Conservation (phyloP, 1,284 basidiomycete species). For the Exobasidium cylindrosporum region DNA sequence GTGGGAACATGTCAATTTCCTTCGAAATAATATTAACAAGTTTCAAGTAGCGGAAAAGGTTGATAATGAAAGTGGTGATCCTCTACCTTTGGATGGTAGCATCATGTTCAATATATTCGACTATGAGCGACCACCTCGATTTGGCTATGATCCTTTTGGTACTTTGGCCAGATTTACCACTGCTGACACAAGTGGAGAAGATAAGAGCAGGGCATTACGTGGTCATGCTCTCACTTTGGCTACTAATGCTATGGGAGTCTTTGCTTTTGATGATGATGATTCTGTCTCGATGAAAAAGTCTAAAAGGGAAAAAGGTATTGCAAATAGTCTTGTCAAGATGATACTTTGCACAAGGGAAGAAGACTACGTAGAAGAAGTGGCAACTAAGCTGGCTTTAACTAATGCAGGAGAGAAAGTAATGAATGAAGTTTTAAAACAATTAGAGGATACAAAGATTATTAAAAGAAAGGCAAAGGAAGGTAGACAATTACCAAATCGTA, state of each 20-base stretch:
- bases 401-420: not conserved
- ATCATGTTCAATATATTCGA: not conserved
- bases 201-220: not conserved
- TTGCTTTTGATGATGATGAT: not conserved
- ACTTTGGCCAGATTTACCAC: not conserved
- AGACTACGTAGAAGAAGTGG: not conserved
- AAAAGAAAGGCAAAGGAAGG: slow-evolving; percentile 1
- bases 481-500: not conserved
- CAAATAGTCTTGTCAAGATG: not conserved
- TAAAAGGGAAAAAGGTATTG: not conserved
- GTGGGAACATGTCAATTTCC: slow-evolving; percentile 70
- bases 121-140: not conserved
- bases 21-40: slow-evolving; percentile 78
- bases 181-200: not conserved
- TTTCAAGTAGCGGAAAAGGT: slow-evolving; percentile 57
- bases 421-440: not conserved
- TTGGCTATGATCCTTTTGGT: not conserved
- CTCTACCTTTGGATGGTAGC: slow-evolving; percentile 5
- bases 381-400: not conserved
- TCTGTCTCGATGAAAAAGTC: not conserved
- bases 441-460: not conserved
- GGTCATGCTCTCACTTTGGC: not conserved
- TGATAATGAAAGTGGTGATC: slow-evolving; percentile 19
- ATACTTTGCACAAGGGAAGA: not conserved
- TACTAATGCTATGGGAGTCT: not conserved